Percentiles rank a stretch among this genome's conserved stretches.
phyloP scores from a whole-genome alignment of 2,329 filamentous ascomycete species.

The Fusarium sp. region DNA sequence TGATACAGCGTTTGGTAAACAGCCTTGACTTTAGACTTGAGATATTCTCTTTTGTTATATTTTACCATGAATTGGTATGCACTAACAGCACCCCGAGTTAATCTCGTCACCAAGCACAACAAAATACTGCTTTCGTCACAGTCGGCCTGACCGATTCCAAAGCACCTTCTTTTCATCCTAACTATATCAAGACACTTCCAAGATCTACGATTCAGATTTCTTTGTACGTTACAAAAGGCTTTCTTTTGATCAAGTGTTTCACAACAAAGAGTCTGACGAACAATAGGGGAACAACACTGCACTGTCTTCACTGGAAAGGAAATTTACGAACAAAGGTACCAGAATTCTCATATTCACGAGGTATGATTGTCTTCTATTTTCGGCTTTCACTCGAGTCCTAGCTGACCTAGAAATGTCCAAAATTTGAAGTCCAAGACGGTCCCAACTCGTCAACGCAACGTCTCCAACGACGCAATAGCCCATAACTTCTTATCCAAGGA shows the following conservation, averaged over 20 bases:
- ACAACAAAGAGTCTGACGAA: not conserved
- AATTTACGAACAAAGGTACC: not conserved
- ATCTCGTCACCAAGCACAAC: not conserved
- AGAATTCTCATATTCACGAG: fast-evolving
- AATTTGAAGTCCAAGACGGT: not conserved
- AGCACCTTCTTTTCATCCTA: too few species aligned
- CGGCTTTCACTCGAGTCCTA: not conserved
- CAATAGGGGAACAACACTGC: not conserved
- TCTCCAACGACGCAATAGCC: not conserved
- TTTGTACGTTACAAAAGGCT: not conserved
- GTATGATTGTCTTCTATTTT: not conserved
- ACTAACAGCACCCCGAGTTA: not conserved
- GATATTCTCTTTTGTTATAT: fast-evolving
- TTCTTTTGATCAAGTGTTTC: not conserved
- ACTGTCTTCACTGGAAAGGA: not conserved
- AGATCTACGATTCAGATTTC: too few species aligned
- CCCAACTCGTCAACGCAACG: not conserved
- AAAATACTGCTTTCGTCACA: too few species aligned
- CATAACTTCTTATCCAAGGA: not conserved
- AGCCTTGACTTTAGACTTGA: not conserved
- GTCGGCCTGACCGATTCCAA: too few species aligned
- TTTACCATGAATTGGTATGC: not conserved
- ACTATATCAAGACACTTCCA: not conserved
- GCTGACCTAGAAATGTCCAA: not conserved
- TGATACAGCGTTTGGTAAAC: not conserved